Conservation (phyloP, 208 protist genomes). For the Strigomonas culicis region DNA sequence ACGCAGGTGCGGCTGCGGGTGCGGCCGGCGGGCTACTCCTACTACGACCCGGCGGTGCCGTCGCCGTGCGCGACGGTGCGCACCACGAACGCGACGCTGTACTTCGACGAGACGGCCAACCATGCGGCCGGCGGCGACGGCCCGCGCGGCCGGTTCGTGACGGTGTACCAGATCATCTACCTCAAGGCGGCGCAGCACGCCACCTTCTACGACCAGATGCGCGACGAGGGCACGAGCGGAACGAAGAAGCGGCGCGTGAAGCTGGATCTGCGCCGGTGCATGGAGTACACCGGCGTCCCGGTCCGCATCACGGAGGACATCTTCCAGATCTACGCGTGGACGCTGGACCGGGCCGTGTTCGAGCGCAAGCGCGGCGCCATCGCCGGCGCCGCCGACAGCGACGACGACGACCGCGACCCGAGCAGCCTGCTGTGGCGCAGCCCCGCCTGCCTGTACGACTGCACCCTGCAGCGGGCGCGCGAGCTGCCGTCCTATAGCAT, state of each 20-base stretch:
- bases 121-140: constrained; percentile 38
- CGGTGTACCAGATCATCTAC: constrained; percentile 69
- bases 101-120: constrained; percentile 73
- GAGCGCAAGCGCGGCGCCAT: background rate
- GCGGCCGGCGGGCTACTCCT: constrained; percentile 47
- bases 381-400: background rate
- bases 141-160: too few species aligned
- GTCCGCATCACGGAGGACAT: constrained; percentile 56
- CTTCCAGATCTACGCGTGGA: constrained; percentile 75
- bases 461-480: constrained; percentile 20
- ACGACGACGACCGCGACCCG: background rate
- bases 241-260: constrained; percentile 13
- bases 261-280: constrained; percentile 34
- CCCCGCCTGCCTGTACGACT: constrained; percentile 71
- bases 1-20: constrained; percentile 46
- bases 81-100: constrained; percentile 48
- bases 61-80: constrained; percentile 51
- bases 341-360: constrained; percentile 24
- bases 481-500: constrained; percentile 8
- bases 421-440: constrained; percentile 26
- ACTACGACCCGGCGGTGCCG: constrained; percentile 52
- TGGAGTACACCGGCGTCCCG: constrained; percentile 45
- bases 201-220: constrained; percentile 3
- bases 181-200: constrained; percentile 34
- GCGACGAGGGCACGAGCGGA: background rate